Evolutionary conservation across 495 filamentous ascomycete species (phyloP), one percentile per base, ranked within the genome.

Genomic region (Hyaloscypha hepaticicola): DNA sequence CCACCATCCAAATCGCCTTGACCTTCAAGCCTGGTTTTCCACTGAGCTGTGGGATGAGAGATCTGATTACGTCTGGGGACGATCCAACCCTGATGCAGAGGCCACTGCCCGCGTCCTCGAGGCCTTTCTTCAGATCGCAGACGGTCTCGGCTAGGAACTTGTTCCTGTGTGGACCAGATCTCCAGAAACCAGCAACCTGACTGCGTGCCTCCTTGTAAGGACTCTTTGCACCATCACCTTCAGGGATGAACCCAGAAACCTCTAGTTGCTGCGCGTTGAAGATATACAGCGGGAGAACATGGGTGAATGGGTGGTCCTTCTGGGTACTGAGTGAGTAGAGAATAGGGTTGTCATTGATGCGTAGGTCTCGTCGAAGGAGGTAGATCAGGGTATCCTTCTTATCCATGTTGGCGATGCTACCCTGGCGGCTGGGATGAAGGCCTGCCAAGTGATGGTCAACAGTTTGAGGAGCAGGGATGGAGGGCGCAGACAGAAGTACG

Each of bases 131-230:
- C 60, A 91, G 28, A 72, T 89, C 84, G 87, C 87, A 90, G 0
- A 90, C 79, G 14, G 83, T 81, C 70, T 91, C 83, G 0, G 84
- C 86, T 22, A 89, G 64, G 68, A 91, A 92, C 70, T 81, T 86
- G 58, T 83, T 84, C 34, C 89, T 82, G 67, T 89, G 84, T 22
- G 81, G 85, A 1, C 89, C 89, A 66, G 85, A 89, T 63, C 88
- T 74, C 86, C 85, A 88, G 70, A 90, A 88, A 14, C 76, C 76
- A 8, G 78, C 87, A 31, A 86, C 73, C 11, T 72, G 64, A 59
- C 83, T 85, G 41, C 80, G 77, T 12, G 87, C 85, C 70, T 85
- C 81, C 3, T 81, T 80, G 60, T 83, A 90, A 0, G 88, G 88
- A 16, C 75, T 85, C 50, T 70, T 69, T 9, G 59, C 65, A 16